phyloP scores from a whole-genome alignment of 192 early-diverging fungal species.

The Endogone sp. region DNA sequence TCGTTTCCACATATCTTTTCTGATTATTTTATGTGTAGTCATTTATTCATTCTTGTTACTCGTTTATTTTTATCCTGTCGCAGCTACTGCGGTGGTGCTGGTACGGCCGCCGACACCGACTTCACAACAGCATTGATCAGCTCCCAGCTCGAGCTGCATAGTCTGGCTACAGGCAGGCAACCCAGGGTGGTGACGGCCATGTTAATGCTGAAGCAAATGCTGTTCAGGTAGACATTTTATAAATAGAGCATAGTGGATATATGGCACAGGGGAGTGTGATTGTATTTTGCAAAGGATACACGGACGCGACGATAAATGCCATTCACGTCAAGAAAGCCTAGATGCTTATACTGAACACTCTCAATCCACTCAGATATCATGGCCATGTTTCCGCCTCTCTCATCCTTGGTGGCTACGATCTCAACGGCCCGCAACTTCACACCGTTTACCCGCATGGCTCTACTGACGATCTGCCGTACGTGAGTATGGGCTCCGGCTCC shows the following conservation, averaged over 20 bases:
- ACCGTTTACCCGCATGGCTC: conserved; percentile 92
- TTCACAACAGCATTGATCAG: conserved; percentile 90
- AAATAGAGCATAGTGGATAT: too few species aligned
- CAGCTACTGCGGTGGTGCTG: conserved; percentile 90
- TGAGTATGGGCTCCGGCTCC: conserved; percentile 95
- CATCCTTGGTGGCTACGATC: conserved; percentile 90
- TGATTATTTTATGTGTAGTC: too few species aligned
- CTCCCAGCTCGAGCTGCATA: conserved; percentile 92
- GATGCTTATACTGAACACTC: not conserved
- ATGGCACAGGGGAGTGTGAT: too few species aligned
- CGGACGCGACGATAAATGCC: too few species aligned
- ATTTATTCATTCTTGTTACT: not conserved
- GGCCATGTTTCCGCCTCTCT: conserved; percentile 94
- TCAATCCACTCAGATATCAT: conserved; percentile 63
- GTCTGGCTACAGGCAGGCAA: conserved; percentile 83
- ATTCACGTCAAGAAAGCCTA: too few species aligned
- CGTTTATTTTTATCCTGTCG: not conserved
- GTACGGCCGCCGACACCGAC: conserved; percentile 99
- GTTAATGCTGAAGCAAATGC: conserved; percentile 97
- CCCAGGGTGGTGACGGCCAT: conserved; percentile 88
- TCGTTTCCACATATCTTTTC: conserved; percentile 12
- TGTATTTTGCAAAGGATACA: too few species aligned
- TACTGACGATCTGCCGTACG: conserved; percentile 94
- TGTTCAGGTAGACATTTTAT: conserved; percentile 63
- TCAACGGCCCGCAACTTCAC: conserved; percentile 87